These are phyloP conservation scores for Bauhinia variegata DNA, from an alignment of 306 rosid genomes.

Conservation along the genomic window DNA sequence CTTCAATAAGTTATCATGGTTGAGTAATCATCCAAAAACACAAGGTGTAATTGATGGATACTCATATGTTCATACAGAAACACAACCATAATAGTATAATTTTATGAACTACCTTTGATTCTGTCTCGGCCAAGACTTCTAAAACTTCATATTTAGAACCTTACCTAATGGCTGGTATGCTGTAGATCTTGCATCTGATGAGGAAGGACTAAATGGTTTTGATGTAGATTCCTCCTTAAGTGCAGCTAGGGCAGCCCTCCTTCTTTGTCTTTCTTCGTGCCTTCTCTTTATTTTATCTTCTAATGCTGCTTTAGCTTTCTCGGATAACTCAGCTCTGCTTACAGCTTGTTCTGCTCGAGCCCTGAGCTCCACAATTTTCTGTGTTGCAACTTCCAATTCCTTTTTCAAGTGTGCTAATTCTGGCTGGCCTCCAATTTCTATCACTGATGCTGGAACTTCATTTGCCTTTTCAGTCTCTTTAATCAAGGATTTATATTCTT, in stretches of 20 bases:
- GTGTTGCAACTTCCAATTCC: constrained; percentile 60
- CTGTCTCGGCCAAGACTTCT: background rate
- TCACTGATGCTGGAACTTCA: constrained; percentile 28
- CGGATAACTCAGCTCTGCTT: constrained; percentile 78
- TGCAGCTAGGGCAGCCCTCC: constrained; percentile 61
- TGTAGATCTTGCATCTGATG: constrained; percentile 35
- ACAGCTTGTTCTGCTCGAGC: constrained; percentile 78
- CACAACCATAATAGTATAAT: too few species aligned
- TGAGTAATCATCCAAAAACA: too few species aligned
- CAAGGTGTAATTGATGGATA: too few species aligned
- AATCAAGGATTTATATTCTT: constrained; percentile 41
- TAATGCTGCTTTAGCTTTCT: constrained; percentile 65
- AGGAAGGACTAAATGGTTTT: constrained; percentile 45
- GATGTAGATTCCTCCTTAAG: constrained; percentile 55
- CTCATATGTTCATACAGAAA: too few species aligned
- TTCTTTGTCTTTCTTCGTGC: constrained; percentile 56
- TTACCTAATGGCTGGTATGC: constrained; percentile 54
- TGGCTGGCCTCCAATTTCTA: constrained; percentile 27
- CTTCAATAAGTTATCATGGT: too few species aligned
- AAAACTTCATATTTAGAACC: constrained; percentile 74
- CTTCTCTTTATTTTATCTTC: constrained; percentile 67
- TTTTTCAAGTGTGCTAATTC: constrained; percentile 61
- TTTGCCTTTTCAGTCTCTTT: constrained; percentile 34
- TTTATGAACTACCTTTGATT: too few species aligned
- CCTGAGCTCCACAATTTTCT: constrained; percentile 61